These are phyloP conservation scores for Lasiodiplodia citricola DNA, from an alignment of 2,329 filamentous ascomycete species.

Conservation along the genomic window DNA sequence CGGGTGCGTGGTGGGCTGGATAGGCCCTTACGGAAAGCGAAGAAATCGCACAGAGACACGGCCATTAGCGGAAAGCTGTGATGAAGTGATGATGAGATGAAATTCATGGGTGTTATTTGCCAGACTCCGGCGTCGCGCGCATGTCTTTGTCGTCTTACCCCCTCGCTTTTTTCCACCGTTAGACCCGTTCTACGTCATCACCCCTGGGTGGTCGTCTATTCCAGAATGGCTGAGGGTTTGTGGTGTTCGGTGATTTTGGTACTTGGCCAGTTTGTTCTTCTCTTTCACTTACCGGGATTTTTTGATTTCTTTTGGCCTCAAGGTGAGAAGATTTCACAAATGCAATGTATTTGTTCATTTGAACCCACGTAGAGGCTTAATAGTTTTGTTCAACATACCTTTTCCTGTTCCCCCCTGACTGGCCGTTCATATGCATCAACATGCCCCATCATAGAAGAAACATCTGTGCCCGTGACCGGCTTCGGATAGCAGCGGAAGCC, in stretches of 20 bases:
- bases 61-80: slow-evolving; percentile 22
- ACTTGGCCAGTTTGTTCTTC: background rate
- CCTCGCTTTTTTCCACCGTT: background rate
- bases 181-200: background rate
- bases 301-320: background rate
- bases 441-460: background rate
- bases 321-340: background rate
- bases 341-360: background rate
- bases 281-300: background rate
- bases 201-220: background rate
- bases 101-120: slow-evolving; percentile 24
- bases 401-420: background rate
- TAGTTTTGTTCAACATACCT: background rate
- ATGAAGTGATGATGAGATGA: slow-evolving; percentile 25
- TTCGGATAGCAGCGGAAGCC: background rate
- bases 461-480: background rate
- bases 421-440: background rate
- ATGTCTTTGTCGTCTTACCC: background rate
- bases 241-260: slow-evolving; percentile 8
- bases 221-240: background rate
- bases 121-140: slow-evolving; percentile 19
- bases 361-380: background rate
- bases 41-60: slow-evolving; percentile 11
- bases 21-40: background rate
- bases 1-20: background rate